Evolutionary conservation across 2,329 filamentous ascomycete species (phyloP).

Genomic region (Neopestalotiopsis clavispora): DNA sequence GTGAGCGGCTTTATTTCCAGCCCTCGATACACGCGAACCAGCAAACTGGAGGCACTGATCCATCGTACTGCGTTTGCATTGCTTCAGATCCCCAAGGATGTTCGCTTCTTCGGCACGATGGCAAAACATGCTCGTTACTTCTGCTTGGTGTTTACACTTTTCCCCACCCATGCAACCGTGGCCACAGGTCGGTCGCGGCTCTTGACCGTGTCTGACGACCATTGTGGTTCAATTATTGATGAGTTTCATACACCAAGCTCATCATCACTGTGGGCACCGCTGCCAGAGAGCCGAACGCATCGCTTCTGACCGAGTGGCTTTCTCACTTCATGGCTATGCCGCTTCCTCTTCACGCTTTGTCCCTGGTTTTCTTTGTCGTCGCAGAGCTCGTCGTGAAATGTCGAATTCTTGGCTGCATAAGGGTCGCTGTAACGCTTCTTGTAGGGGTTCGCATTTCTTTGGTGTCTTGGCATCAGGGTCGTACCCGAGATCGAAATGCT

Average conservation of each 20-base stretch:
- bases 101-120: background rate
- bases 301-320: slow-evolving; percentile 18
- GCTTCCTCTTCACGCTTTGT: slow-evolving; percentile 17
- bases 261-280: slow-evolving; percentile 27
- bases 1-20: background rate
- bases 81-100: background rate
- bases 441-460: background rate
- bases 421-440: background rate
- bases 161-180: background rate
- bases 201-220: background rate
- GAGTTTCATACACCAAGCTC: slow-evolving; percentile 29
- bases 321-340: background rate
- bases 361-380: slow-evolving; percentile 27
- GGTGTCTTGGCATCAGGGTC: background rate
- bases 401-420: background rate
- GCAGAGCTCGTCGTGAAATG: slow-evolving; percentile 24
- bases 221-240: background rate
- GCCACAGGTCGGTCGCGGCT: background rate
- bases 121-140: background rate
- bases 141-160: background rate
- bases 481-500: background rate
- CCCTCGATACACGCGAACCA: background rate
- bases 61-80: background rate
- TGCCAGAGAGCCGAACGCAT: slow-evolving; percentile 19
- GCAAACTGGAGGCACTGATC: background rate